These are phyloP conservation scores for Rhizopus delemar DNA, from an alignment of 371 early-diverging fungal species.

Conservation along the genomic window DNA sequence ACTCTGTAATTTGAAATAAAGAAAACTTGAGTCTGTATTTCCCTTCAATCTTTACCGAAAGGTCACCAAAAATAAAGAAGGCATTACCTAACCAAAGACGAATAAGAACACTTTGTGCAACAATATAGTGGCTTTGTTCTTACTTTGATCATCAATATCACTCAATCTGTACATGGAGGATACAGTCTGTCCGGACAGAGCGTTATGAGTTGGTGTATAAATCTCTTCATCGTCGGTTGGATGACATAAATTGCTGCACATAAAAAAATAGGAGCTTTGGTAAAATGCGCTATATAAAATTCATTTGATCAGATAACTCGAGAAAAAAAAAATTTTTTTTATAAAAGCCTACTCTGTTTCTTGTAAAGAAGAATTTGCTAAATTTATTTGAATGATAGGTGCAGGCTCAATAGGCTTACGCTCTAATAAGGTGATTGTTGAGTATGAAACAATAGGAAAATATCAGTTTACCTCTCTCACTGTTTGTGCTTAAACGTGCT, in stretches of 20 bases:
- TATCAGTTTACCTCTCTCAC: conserved; percentile 29
- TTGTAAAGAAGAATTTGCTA: conserved; percentile 40
- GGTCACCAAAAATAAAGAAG: conserved; percentile 90
- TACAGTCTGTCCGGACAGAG: conserved; percentile 72
- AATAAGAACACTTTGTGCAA: background rate
- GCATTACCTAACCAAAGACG: conserved; percentile 63
- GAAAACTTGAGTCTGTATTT: conserved; percentile 79
- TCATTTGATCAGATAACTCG: background rate
- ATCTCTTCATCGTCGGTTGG: conserved; percentile 49
- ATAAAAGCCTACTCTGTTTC: conserved; percentile 26
- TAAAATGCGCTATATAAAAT: conserved; percentile 54
- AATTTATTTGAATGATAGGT: conserved; percentile 76
- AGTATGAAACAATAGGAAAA: no score
- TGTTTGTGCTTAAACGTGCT: conserved; percentile 36
- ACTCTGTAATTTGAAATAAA: conserved; percentile 75
- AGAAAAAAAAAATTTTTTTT: conserved; percentile 6
- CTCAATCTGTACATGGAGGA: conserved; percentile 82
- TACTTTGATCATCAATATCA: conserved; percentile 77
- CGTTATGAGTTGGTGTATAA: conserved; percentile 19
- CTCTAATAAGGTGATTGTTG: conserved; percentile 41
- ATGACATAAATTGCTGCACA: conserved; percentile 66
- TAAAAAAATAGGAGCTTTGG: conserved; percentile 77
- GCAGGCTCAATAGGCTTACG: conserved; percentile 90
- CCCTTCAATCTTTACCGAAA: conserved; percentile 86
- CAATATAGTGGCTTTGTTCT: conserved; percentile 17